Percentiles rank a stretch among this genome's conserved stretches.
phyloP scores from a whole-genome alignment of 2,329 filamentous ascomycete species.

The Monilinia aucupariae region DNA sequence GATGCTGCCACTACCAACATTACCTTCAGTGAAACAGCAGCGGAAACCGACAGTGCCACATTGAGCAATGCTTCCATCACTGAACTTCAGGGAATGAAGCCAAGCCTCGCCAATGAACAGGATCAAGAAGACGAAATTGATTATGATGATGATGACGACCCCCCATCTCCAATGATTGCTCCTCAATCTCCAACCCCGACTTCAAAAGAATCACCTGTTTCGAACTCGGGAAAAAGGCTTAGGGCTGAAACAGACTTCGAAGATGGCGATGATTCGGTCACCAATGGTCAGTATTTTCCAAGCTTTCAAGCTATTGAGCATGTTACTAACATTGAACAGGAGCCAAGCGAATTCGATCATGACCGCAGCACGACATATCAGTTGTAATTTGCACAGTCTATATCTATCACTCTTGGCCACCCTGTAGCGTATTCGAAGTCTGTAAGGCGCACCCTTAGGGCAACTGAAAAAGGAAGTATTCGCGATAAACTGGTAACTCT shows the following conservation, averaged over 20 bases:
- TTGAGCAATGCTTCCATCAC: constrained; percentile 23
- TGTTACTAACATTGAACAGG: constrained; percentile 29
- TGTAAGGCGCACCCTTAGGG: constrained; percentile 1
- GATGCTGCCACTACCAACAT: neutral
- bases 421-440: constrained; percentile 13
- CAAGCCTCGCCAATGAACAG: constrained; percentile 29
- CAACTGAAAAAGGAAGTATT: neutral
- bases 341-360: constrained; percentile 34
- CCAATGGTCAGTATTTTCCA: constrained; percentile 26
- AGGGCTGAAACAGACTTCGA: constrained; percentile 28
- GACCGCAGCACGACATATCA: constrained; percentile 1
- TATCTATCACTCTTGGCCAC: constrained; percentile 7
- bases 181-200: constrained; percentile 11
- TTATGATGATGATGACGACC: constrained; percentile 29
- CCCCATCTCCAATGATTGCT: neutral
- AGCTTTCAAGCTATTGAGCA: neutral
- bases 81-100: constrained; percentile 27
- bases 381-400: neutral
- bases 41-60: constrained; percentile 35
- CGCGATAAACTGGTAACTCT: neutral
- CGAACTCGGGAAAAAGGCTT: constrained; percentile 30
- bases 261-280: constrained; percentile 19
- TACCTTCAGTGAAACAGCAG: constrained; percentile 13
- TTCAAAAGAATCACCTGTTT: constrained; percentile 17
- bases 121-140: constrained; percentile 31